Evolutionary conservation across 345 rosid genomes (phyloP), one percentile per base, ranked within the genome.

Genomic region (Hibiscus mutabilis): DNA sequence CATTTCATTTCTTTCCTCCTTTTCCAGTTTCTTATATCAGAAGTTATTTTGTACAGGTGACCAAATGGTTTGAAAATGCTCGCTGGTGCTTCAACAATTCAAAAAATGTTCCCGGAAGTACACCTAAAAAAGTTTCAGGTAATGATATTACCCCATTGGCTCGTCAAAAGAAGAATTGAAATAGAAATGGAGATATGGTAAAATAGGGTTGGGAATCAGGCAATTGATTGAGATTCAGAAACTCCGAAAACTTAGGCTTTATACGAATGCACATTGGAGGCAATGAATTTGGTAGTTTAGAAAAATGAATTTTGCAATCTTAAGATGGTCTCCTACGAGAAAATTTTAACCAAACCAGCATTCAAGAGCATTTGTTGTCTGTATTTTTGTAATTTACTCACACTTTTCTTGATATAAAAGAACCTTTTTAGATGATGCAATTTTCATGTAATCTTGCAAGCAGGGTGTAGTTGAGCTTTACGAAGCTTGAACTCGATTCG

Each of bases 11-110:
- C 18, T 6, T 6, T 14, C 6, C 12, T 4, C 16, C 0, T 51
- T 51, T 51, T 15, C n/a, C 9, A 12, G 31, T 42, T 52, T 18
- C 47, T 33, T 60, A 19, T 42, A 16, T 42, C 6, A 62, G 42
- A 37, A 37, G 52, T 44, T 49, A 13, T 46, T 29, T 16, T 67
- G 22, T 70, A 37, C 88, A 95, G 99, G 96, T 91, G 77, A 70
- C 22, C 68, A 91, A 84, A 73, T 95, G 99, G 99, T 91, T 95
- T 47, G 87, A 51, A 70, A 83, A 91, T 82, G 75, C 87, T 66
- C 97, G 99, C n/a, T 84, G 95, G 95, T 80, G 81, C 74, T 79
- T 67, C 69, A 77, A 81, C 81, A 86, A 87, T 74, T 73, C 82
- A 55, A 66, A 83, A 0, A 68, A 76, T 40, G 31, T 15, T 67